These are phyloP conservation scores for Monosporascus sp. DNA, from an alignment of 2,329 filamentous ascomycete species.

Conservation along the genomic window DNA sequence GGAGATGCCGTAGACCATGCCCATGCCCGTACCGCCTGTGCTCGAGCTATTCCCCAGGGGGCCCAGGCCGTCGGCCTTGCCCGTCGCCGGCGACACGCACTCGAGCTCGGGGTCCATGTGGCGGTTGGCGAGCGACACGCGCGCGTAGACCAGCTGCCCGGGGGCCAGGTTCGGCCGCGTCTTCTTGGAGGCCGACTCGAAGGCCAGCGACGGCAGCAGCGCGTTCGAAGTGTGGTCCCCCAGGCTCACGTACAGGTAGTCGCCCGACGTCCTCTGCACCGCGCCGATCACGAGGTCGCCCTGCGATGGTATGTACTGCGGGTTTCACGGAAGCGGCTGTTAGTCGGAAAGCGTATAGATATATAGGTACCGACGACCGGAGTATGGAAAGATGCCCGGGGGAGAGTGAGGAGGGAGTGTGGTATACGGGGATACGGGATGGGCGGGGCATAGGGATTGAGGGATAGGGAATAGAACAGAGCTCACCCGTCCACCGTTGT, in stretches of 20 bases:
- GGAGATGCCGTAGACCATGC: conserved; percentile 81
- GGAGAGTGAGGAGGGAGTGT: too few relatives aligned
- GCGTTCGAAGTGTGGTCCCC: conserved; percentile 60
- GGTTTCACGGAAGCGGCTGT: conserved; percentile 13
- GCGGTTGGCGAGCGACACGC: conserved; percentile 69
- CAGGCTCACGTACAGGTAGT: conserved; percentile 75
- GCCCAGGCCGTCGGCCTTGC: conserved; percentile 83
- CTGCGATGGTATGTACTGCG: conserved; percentile 70
- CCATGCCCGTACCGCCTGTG: conserved; percentile 39
- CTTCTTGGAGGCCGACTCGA: conserved; percentile 89
- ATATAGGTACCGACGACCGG: not conserved
- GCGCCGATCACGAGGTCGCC: conserved; percentile 88
- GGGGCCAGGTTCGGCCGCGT: conserved; percentile 71
- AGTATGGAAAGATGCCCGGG: too few relatives aligned
- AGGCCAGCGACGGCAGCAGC: conserved; percentile 79
- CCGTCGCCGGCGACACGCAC: conserved; percentile 80
- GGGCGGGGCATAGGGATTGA: not conserved
- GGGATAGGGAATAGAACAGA: not conserved
- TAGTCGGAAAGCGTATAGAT: conserved; percentile 14
- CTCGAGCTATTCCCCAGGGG: conserved; percentile 48
- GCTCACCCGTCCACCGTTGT: conserved; percentile 61
- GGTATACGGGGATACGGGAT: too few relatives aligned
- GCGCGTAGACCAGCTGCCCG: conserved; percentile 83
- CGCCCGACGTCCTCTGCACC: conserved; percentile 67
- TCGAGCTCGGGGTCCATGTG: conserved; percentile 88